A percentile compares a stretch with the other conserved stretches of the same genome.
phyloP scores from a whole-genome alignment of 176 grass and related monocot species.

The Oryza coarctata region DNA sequence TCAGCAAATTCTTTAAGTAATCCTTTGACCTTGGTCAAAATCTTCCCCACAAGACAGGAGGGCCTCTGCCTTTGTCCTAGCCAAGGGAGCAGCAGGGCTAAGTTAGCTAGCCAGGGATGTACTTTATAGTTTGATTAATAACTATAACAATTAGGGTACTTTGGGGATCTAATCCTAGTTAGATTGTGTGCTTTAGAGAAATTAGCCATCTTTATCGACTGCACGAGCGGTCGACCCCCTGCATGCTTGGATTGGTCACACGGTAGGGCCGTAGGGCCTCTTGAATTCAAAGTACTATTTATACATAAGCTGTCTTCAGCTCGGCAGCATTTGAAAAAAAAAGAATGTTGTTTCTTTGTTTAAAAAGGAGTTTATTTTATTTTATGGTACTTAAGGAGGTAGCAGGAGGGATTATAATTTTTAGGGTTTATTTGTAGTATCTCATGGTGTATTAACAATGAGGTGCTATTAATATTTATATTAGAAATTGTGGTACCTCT shows the following conservation, averaged over 20 bases:
- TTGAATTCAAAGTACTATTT: not conserved
- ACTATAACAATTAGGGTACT: slow-evolving; percentile 9
- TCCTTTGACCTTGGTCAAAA: slow-evolving; percentile 25
- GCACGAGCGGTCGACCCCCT: not conserved
- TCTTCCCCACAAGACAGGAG: slow-evolving; percentile 14
- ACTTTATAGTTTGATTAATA: slow-evolving; percentile 42
- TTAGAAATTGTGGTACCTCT: too few species aligned
- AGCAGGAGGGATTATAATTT: not conserved
- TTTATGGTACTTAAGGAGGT: not conserved
- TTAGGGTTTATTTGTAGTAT: too few species aligned
- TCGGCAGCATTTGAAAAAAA: too few species aligned
- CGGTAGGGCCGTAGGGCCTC: not conserved
- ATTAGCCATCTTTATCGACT: slow-evolving; percentile 7
- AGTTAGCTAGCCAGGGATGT: slow-evolving; percentile 15
- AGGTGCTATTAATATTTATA: not conserved
- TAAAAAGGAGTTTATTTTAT: too few species aligned
- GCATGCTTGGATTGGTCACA: not conserved
- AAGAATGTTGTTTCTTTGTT: too few species aligned
- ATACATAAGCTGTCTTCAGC: not conserved
- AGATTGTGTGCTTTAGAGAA: slow-evolving; percentile 33
- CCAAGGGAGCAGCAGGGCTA: slow-evolving; percentile 16
- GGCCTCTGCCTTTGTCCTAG: not conserved
- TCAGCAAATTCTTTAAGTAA: not conserved
- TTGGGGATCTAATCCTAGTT: slow-evolving; percentile 41
- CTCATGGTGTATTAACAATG: too few species aligned